phyloP scores from a whole-genome alignment of 2,329 filamentous ascomycete species.

The Colletotrichum cordylinicola region DNA sequence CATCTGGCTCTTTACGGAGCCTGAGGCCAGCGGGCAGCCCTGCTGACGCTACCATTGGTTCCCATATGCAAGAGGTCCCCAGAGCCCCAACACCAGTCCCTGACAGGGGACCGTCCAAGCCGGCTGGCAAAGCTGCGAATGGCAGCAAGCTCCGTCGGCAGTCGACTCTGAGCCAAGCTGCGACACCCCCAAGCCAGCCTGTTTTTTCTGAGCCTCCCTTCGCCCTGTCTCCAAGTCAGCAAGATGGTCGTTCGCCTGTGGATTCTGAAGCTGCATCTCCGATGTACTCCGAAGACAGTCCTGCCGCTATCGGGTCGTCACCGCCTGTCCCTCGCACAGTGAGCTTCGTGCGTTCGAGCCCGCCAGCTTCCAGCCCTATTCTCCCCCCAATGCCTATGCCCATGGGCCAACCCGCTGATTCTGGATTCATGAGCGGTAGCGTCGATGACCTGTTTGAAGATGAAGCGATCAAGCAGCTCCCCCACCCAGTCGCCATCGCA shows the following conservation, averaged over 20 bases:
- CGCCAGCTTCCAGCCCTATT: constrained; percentile 80
- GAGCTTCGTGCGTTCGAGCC: constrained; percentile 61
- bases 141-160: constrained; percentile 65
- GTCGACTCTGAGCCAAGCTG: constrained; percentile 59
- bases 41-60: constrained; percentile 46
- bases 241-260: constrained; percentile 57
- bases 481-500: constrained; percentile 35
- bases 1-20: constrained; percentile 83
- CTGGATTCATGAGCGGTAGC: constrained; percentile 85
- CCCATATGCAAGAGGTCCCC: constrained; percentile 73
- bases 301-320: constrained; percentile 86
- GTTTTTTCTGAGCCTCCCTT: constrained; percentile 46
- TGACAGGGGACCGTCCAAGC: constrained; percentile 38
- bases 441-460: constrained; percentile 74
- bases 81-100: constrained; percentile 81
- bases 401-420: constrained; percentile 72
- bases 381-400: constrained; percentile 68
- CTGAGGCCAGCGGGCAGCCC: constrained; percentile 74
- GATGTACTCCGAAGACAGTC: constrained; percentile 67
- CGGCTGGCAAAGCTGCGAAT: constrained; percentile 34
- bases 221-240: constrained; percentile 52
- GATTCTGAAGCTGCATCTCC: constrained; percentile 60
- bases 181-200: constrained; percentile 37
- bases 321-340: constrained; percentile 77
- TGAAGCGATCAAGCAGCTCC: constrained; percentile 51